A percentile compares a stretch with the other conserved stretches of the same genome.
Evolutionary conservation across 2,329 filamentous ascomycete species (phyloP).

Genomic region (Nakataea oryzae): DNA sequence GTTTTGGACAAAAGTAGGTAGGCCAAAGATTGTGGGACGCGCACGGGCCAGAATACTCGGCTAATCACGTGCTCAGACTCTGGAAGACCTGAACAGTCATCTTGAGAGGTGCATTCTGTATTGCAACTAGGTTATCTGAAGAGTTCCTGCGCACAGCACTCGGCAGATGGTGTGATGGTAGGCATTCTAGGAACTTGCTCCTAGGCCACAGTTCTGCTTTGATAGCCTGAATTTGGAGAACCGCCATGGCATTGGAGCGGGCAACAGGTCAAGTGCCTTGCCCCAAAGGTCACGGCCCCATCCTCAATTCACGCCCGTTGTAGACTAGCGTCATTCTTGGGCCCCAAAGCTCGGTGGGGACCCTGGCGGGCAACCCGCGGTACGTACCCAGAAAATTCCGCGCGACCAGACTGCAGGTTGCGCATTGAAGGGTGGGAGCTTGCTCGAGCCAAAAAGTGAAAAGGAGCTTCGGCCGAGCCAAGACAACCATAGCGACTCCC

Average conservation of each 20-base stretch:
- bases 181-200: neutral
- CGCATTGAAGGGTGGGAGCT: neutral
- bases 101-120: no score
- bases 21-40: neutral
- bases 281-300: no score
- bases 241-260: neutral
- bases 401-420: neutral
- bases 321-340: neutral
- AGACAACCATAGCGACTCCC: neutral
- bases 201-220: neutral
- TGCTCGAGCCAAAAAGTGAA: neutral
- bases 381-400: neutral
- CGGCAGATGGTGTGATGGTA: neutral
- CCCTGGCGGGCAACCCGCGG: neutral
- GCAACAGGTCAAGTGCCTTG: neutral
- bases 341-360: neutral
- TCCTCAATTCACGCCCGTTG: neutral
- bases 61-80: neutral
- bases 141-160: no score
- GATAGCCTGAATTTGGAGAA: neutral
- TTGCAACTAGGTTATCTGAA: no score
- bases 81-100: neutral
- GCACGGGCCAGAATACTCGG: neutral
- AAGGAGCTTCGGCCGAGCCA: neutral
- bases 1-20: constrained; percentile 12